Base-by-base conservation (phyloP, 306 rosid species). In the Lathyrus tuberosus region DNA sequence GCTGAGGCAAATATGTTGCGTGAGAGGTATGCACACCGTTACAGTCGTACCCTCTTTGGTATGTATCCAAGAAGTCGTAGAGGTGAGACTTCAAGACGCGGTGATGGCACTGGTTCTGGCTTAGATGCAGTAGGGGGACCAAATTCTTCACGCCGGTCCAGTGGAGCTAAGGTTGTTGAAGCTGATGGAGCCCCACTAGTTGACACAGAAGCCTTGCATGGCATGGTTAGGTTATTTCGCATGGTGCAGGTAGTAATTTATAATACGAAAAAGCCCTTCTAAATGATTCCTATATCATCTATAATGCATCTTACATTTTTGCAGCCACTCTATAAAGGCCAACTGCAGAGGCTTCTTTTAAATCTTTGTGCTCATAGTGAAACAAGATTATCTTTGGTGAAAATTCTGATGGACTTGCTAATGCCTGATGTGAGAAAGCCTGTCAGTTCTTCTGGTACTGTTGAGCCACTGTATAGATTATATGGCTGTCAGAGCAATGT, bases 1-100 rank as follows among this genome's bases (percentile, higher is more conserved):
- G 96, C 97, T 26, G 99, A 95, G 93, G 99, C 99, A 61, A 91
- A 87, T 70, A 85, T 95, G 93, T 84, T 95, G 77, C 89, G 99
- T 57, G 99, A 95, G 89, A 84, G 96, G 78, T 95, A 86, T 80
- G 99, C 99, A 41, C 95, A 89, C 75, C 89, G 97, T 20, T 91
- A 89, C 62, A 87, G 89, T 74, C 99, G 99, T 33, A 86, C 87
- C 59, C 81, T 95, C 12, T 91, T 95, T 85, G 99, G 99, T n/a
- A 89, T 95, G 92, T 81, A 95, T 74, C 95, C 99, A 44, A 87
- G 97, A 81, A 84, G 84, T 53, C 99, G 99, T 22, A 83, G 99
- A 84, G 99, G 97, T 64, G 99, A 95, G 74, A 54, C 90, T 75
- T 84, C 99, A 66, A 87, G 99, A 74, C 86, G 91, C 14, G 78